Evolutionary conservation across 768 basidiomycete genomes (phyloP).

Genomic region (Trametes cubensis): DNA sequence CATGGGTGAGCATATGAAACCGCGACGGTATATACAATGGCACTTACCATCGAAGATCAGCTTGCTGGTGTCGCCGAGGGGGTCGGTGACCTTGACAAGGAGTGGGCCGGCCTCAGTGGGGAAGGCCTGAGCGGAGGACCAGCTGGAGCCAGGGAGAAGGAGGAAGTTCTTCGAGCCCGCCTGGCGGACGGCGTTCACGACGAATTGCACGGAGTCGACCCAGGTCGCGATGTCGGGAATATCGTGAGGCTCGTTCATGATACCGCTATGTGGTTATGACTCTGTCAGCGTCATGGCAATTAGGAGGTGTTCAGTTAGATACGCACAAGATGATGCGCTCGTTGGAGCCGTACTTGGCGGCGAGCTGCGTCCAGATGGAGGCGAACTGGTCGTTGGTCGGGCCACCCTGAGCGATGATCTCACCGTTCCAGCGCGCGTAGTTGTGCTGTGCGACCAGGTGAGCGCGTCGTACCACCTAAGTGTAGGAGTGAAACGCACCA

Average conservation of each 20-base stretch:
- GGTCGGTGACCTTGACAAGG: constrained; percentile 46
- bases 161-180: constrained; percentile 48
- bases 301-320: constrained; percentile 27
- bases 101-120: constrained; percentile 43
- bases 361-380: constrained; percentile 45
- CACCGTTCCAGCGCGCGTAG: constrained; percentile 61
- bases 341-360: constrained; percentile 41
- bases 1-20: not conserved
- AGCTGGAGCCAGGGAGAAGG: constrained; percentile 48
- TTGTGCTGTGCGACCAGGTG: constrained; percentile 45
- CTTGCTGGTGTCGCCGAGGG: constrained; percentile 40
- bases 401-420: constrained; percentile 44
- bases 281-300: constrained; percentile 22
- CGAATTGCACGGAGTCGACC: constrained; percentile 42
- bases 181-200: constrained; percentile 45
- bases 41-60: constrained; percentile 46
- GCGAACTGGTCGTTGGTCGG: constrained; percentile 46
- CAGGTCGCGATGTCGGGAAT: constrained; percentile 39
- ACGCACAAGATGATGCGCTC: constrained; percentile 39
- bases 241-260: constrained; percentile 56
- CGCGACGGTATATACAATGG: not conserved
- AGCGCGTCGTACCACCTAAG: not conserved
- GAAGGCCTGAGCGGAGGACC: constrained; percentile 42
- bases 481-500: constrained; percentile 34
- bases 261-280: constrained; percentile 25